These are phyloP conservation scores for Tetrapisispora taiwanensis DNA, from an alignment of 805 yeast genomes.

Conservation along the genomic window DNA sequence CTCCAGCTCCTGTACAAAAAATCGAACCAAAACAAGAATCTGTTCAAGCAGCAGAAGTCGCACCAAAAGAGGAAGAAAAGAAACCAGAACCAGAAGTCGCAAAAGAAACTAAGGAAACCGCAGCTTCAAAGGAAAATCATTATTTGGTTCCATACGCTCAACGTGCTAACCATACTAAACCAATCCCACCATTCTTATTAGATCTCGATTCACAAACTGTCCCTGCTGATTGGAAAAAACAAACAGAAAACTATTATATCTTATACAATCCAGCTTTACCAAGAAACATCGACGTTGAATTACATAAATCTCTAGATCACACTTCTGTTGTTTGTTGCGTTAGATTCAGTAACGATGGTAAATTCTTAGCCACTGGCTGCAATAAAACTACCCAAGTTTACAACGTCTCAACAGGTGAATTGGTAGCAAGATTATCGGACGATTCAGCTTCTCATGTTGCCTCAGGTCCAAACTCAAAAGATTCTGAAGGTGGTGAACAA, in stretches of 20 bases:
- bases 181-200: slow-evolving; percentile 68
- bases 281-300: slow-evolving; percentile 67
- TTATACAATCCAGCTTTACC: slow-evolving; percentile 84
- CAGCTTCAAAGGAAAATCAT: slow-evolving; percentile 10
- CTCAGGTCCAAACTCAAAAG: neutral
- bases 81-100: slow-evolving; percentile 6
- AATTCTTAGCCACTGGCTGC: slow-evolving; percentile 91
- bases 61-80: neutral
- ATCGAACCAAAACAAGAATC: slow-evolving; percentile 5
- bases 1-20: slow-evolving; percentile 6
- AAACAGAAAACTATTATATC: slow-evolving; percentile 75
- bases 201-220: slow-evolving; percentile 75
- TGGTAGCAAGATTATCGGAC: slow-evolving; percentile 78
- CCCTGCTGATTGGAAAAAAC: slow-evolving; percentile 68
- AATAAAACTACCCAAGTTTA: slow-evolving; percentile 92
- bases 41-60: neutral
- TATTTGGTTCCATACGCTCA: slow-evolving; percentile 33
- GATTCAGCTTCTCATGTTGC: slow-evolving; percentile 41
- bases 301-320: slow-evolving; percentile 85
- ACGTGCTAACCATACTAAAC: slow-evolving; percentile 48
- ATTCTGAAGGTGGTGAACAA: slow-evolving; percentile 14
- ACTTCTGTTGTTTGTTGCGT: slow-evolving; percentile 95
- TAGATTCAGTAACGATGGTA: slow-evolving; percentile 83
- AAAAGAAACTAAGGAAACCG: slow-evolving; percentile 3
- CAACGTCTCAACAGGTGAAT: slow-evolving; percentile 83